Conservation (phyloP, 2,329 filamentous ascomycete genomes). For the Colletotrichum sp. region DNA sequence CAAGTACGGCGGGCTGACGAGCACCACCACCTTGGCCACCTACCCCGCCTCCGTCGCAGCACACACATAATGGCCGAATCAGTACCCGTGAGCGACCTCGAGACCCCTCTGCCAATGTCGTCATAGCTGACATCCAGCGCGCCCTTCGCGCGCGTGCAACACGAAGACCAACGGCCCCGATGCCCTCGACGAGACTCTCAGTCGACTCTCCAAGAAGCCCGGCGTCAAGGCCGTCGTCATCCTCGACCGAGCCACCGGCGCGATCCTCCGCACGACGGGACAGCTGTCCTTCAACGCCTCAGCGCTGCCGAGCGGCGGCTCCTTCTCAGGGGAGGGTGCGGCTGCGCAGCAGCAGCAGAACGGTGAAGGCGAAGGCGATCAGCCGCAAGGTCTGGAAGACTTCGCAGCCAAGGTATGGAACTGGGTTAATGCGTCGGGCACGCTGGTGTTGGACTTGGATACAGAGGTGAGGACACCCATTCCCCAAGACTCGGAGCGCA, state of each 20-base stretch:
- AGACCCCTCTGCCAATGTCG: slow-evolving; percentile 10
- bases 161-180: slow-evolving; percentile 55
- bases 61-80: slow-evolving; percentile 25
- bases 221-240: slow-evolving; percentile 81
- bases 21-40: not conserved
- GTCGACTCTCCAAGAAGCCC: slow-evolving; percentile 75
- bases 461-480: slow-evolving; percentile 60
- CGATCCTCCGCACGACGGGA: slow-evolving; percentile 78
- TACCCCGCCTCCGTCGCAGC: not conserved
- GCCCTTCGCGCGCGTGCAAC: not conserved
- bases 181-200: slow-evolving; percentile 68
- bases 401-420: slow-evolving; percentile 79
- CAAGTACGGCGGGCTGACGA: not conserved
- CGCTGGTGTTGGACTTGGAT: slow-evolving; percentile 75
- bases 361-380: slow-evolving; percentile 43
- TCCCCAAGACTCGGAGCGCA: not conserved
- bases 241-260: slow-evolving; percentile 72
- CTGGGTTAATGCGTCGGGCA: slow-evolving; percentile 73
- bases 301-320: slow-evolving; percentile 19
- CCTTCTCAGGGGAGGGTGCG: slow-evolving; percentile 51
- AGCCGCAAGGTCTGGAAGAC: slow-evolving; percentile 65
- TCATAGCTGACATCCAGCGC: slow-evolving; percentile 18
- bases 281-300: slow-evolving; percentile 57
- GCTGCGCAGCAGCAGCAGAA: slow-evolving; percentile 30
- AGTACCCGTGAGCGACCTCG: slow-evolving; percentile 14